These are phyloP conservation scores for Meira nashicola DNA, from an alignment of 1,284 basidiomycete species.

Conservation along the genomic window DNA sequence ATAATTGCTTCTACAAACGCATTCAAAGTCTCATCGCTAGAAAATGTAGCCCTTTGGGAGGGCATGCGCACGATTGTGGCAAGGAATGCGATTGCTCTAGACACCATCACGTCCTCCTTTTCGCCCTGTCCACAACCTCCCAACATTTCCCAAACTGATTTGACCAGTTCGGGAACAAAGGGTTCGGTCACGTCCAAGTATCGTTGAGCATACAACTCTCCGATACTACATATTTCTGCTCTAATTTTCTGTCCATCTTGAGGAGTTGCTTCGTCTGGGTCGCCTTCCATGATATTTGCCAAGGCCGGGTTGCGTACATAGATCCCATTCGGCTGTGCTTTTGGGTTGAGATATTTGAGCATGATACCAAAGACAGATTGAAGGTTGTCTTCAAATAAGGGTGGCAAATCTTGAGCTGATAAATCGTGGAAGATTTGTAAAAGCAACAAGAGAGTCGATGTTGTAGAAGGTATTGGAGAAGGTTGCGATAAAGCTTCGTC, in stretches of 20 bases:
- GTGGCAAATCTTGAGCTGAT: conserved; percentile 89
- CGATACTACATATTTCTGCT: conserved; percentile 83
- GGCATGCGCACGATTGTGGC: conserved; percentile 71
- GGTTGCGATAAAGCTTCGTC: conserved; percentile 55
- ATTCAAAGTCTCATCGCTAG: conserved; percentile 66
- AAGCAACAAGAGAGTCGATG: conserved; percentile 59
- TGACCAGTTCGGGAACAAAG: conserved; percentile 75
- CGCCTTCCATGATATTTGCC: conserved; percentile 23
- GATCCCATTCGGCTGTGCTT: conserved; percentile 14
- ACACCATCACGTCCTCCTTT: conserved; percentile 81
- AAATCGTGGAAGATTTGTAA: conserved; percentile 90
- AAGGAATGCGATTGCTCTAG: conserved; percentile 86
- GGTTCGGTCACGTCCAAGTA: conserved; percentile 77
- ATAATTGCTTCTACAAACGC: conserved; percentile 84
- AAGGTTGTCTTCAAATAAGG: conserved; percentile 85
- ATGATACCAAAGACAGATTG: conserved; percentile 49
- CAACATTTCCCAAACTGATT: conserved; percentile 84
- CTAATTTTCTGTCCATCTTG: conserved; percentile 81
- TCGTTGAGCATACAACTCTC: conserved; percentile 84
- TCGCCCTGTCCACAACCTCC: conserved; percentile 57
- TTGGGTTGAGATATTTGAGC: conserved; percentile 24
- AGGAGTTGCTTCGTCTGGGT: conserved; percentile 72
- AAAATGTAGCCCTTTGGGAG: conserved; percentile 63
- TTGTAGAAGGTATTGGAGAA: conserved; percentile 45
- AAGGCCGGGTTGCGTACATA: conserved; percentile 41